Conservation (phyloP, 2,329 filamentous ascomycete species). For the Ascochyta koolunga region DNA sequence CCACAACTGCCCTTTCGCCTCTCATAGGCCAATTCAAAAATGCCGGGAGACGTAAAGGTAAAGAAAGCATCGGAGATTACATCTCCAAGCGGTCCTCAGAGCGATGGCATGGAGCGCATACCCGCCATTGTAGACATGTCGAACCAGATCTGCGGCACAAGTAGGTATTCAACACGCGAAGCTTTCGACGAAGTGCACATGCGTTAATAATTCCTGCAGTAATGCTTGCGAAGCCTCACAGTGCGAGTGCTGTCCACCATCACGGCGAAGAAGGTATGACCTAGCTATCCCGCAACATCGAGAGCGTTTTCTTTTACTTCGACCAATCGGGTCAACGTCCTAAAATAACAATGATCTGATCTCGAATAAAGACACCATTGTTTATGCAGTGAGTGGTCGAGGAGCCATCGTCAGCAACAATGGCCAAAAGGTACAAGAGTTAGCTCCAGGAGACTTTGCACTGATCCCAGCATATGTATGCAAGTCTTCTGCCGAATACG, state of each 20-base stretch:
- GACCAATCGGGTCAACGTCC: background rate
- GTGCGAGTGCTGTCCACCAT: slow-evolving; percentile 68
- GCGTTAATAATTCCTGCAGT: slow-evolving; percentile 53
- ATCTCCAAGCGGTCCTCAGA: slow-evolving; percentile 53
- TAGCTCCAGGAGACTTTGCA: slow-evolving; percentile 71
- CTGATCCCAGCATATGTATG: slow-evolving; percentile 67
- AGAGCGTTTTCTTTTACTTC: background rate
- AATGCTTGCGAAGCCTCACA: slow-evolving; percentile 67
- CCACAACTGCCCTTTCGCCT: background rate
- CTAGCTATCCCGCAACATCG: background rate
- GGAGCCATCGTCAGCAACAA: slow-evolving; percentile 66
- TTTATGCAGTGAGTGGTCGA: slow-evolving; percentile 68
- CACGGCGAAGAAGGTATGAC: slow-evolving; percentile 69
- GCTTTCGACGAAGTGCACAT: background rate
- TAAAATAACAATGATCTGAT: slow-evolving; percentile 8
- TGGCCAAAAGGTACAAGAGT: slow-evolving; percentile 62
- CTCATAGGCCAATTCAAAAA: background rate
- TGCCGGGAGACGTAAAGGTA: slow-evolving; percentile 37
- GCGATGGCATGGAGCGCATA: slow-evolving; percentile 57
- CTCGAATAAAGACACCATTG: slow-evolving; percentile 64
- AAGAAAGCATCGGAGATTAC: slow-evolving; percentile 39
- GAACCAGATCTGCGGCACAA: slow-evolving; percentile 70
- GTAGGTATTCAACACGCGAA: slow-evolving; percentile 50
- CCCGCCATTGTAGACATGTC: slow-evolving; percentile 68
- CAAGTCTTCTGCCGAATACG: background rate